Percentiles rank a stretch among this genome's conserved stretches.
Conservation (phyloP, 768 basidiomycete genomes). For the Nidularia sp. region DNA sequence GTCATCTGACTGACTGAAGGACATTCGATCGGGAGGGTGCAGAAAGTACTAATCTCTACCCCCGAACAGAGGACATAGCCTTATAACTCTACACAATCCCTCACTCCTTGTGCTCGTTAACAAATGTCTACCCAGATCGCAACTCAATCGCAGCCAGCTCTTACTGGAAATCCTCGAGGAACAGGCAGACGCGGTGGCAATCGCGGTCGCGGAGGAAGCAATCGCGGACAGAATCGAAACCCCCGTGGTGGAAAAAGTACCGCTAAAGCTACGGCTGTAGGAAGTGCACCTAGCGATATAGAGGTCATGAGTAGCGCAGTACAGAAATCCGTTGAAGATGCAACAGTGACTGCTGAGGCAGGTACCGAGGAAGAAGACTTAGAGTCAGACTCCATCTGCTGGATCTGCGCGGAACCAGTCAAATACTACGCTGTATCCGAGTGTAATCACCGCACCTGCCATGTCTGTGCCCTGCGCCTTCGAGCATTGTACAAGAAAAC, state of each 20-base stretch:
- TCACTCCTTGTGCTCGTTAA: too few relatives aligned
- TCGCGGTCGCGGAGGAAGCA: constrained; percentile 7
- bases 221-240: constrained; percentile 10
- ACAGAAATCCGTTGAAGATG: background rate
- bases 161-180: constrained; percentile 2
- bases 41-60: too few relatives aligned
- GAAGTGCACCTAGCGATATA: background rate
- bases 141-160: constrained; percentile 6
- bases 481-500: constrained; percentile 90
- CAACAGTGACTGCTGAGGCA: constrained; percentile 3
- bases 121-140: constrained; percentile 15
- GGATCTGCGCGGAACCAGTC: constrained; percentile 93
- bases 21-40: too few relatives aligned
- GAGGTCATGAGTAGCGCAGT: background rate
- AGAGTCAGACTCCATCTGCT: constrained; percentile 55
- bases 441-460: constrained; percentile 94
- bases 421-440: constrained; percentile 85
- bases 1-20: too few relatives aligned
- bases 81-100: too few relatives aligned
- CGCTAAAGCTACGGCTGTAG: background rate
- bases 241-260: background rate
- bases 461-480: constrained; percentile 85
- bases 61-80: too few relatives aligned
- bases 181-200: constrained; percentile 7
- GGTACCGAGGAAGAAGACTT: constrained; percentile 31